Base-by-base conservation (phyloP, 768 basidiomycete genomes). In the Hebeloma cylindrosporum region DNA sequence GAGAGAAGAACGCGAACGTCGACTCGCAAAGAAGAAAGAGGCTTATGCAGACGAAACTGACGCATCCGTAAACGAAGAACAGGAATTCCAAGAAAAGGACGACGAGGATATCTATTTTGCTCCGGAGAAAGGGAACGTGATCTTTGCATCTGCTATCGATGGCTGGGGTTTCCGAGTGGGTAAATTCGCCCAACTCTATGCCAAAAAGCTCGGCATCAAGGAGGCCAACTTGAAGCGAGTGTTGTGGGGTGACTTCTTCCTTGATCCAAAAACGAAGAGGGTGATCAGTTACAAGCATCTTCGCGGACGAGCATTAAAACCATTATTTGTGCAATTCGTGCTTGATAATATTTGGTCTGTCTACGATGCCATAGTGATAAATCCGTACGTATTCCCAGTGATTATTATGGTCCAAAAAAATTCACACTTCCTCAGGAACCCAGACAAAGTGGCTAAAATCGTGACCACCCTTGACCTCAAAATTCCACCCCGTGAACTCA, bases 101-200 rank as follows among this genome's bases (percentile, higher is more conserved):
- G 96, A 98, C 57, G 93, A 95, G 62, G 92, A 94, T 63, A 85
- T 98, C 43, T 98, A 98, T 66, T 98, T 99, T 55, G 89, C 93
- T 0, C 96, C 96, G 0, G 91, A 93, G 60, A 79, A 81, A 40
- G 96, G 96, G 14, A 98, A 97, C 60, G 96, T 99, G 32, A 77
- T 98, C 23, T 99, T 99, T 60, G 89, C 94, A 0, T 93, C 88
- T 22, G 96, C 95, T 3, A 81, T 97, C 44, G 93, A 97, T 53
- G 93, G 95, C 3, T 98, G 95, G 95, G 96, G 94, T 0, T 99
- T 99, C 69, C 79, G 95, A 32, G 75, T 97, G 6, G 83, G 85
- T 33, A 91, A 91, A 60, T 99, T 99, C 58, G 93, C 96, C 0
- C 84, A 93, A 60, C 71, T 98, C 7, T 98, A 93, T 64, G 87